phyloP scores from a whole-genome alignment of 176 grass and related monocot genomes.

The Calamus simplicifolius region DNA sequence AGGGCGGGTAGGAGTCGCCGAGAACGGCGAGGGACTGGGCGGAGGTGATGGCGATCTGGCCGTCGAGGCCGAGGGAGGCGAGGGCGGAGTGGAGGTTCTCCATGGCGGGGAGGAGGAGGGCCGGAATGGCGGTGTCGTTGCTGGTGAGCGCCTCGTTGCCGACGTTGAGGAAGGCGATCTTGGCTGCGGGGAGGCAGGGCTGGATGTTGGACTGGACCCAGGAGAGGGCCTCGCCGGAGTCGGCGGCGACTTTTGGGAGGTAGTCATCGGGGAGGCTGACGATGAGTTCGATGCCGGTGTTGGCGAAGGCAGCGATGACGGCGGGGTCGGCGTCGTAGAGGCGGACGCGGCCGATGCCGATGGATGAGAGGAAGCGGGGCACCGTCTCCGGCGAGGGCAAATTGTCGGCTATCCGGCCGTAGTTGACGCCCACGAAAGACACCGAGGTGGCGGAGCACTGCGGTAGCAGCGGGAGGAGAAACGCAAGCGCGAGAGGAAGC shows the following conservation, averaged over 20 bases:
- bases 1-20: neutral
- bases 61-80: slow-evolving; percentile 1
- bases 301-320: slow-evolving; percentile 60
- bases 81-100: slow-evolving; percentile 8
- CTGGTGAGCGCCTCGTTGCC: slow-evolving; percentile 67
- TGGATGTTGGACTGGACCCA: slow-evolving; percentile 43
- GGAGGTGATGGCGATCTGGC: neutral
- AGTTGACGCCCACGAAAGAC: slow-evolving; percentile 60
- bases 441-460: slow-evolving; percentile 31
- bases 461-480: neutral
- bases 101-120: slow-evolving; percentile 18
- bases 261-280: slow-evolving; percentile 51
- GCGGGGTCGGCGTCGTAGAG: slow-evolving; percentile 53
- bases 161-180: slow-evolving; percentile 49
- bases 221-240: slow-evolving; percentile 24
- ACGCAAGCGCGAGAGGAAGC: slow-evolving; percentile 22
- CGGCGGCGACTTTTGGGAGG: slow-evolving; percentile 25
- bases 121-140: slow-evolving; percentile 30
- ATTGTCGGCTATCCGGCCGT: slow-evolving; percentile 66
- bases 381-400: slow-evolving; percentile 32
- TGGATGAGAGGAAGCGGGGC: slow-evolving; percentile 22
- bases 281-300: slow-evolving; percentile 61
- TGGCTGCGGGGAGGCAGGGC: slow-evolving; percentile 49
- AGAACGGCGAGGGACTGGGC: slow-evolving; percentile 3
- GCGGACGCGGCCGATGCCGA: slow-evolving; percentile 52